These are phyloP conservation scores for Alternaria infectoria DNA, from an alignment of 2,329 filamentous ascomycete species.

Conservation along the genomic window DNA sequence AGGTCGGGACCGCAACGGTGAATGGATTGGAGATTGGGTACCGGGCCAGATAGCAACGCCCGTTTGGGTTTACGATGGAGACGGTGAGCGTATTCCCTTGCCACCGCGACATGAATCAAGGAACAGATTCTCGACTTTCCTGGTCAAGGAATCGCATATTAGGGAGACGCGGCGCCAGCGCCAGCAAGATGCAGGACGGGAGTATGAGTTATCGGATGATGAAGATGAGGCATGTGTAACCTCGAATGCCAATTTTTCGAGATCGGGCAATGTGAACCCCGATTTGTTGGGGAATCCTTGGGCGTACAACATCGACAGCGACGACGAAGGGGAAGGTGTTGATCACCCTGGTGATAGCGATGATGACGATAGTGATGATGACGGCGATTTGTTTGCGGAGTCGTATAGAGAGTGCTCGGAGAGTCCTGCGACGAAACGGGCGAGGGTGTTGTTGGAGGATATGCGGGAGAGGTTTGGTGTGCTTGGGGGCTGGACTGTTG, in stretches of 20 bases:
- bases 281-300: not conserved
- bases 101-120: not conserved
- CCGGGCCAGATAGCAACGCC: not conserved
- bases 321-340: not conserved
- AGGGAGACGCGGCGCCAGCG: not conserved
- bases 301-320: not conserved
- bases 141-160: not conserved
- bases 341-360: not conserved
- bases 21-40: not conserved
- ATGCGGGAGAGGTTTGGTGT: not conserved
- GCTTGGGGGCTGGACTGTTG: not conserved
- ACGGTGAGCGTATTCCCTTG: not conserved
- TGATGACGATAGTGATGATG: not conserved
- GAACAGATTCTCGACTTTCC: not conserved
- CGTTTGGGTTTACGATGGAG: not conserved
- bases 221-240: not conserved
- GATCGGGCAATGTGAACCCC: not conserved
- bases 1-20: not conserved
- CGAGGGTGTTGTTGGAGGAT: not conserved
- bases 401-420: not conserved
- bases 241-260: not conserved
- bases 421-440: not conserved
- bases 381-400: not conserved
- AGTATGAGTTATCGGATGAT: not conserved
- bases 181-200: not conserved